A percentile compares a stretch with the other conserved stretches of the same genome.
phyloP scores from a whole-genome alignment of 192 early-diverging fungal species.

The Phlyctochytrium bullatum region DNA sequence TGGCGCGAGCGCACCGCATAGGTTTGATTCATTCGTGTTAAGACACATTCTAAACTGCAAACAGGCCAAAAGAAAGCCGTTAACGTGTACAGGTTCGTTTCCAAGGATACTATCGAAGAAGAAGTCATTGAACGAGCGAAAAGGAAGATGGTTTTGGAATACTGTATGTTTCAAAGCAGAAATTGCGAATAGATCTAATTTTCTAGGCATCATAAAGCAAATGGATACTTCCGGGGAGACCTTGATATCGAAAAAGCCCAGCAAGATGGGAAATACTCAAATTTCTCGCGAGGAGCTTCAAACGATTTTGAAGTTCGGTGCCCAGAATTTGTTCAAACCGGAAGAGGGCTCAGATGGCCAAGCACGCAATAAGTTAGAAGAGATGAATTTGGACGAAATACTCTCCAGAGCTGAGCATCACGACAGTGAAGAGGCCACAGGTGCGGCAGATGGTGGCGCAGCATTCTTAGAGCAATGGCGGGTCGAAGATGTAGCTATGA shows the following conservation, averaged over 20 bases:
- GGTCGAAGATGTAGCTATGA: slow-evolving; percentile 81
- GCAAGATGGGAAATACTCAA: slow-evolving; percentile 32
- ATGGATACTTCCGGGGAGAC: slow-evolving; percentile 95
- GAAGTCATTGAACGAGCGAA: slow-evolving; percentile 98
- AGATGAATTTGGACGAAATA: slow-evolving; percentile 97
- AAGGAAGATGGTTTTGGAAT: slow-evolving; percentile 99
- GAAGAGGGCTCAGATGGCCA: slow-evolving; percentile 59
- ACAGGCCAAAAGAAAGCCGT: slow-evolving; percentile 90
- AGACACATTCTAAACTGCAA: slow-evolving; percentile 2
- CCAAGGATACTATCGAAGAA: slow-evolving; percentile 97
- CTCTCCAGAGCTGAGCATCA: slow-evolving; percentile 93
- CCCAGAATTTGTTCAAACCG: slow-evolving; percentile 91
- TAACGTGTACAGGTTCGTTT: slow-evolving; percentile 96
- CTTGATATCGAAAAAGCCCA: slow-evolving; percentile 48
- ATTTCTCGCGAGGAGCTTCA: slow-evolving; percentile 84
- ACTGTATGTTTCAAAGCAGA: slow-evolving; percentile 50
- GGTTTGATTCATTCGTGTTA: slow-evolving; percentile 28
- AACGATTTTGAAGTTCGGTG: slow-evolving; percentile 97
- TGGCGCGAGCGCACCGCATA: slow-evolving; percentile 97
- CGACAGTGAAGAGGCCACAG: slow-evolving; percentile 54
- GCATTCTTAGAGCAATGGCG: slow-evolving; percentile 96
- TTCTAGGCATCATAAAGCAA: slow-evolving; percentile 83
- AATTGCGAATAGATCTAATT: background rate
- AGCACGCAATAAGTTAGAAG: slow-evolving; percentile 64
- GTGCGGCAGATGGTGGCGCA: slow-evolving; percentile 62